Conservation (phyloP, 768 basidiomycete genomes). For the Tylopilus vinaceipallidus region DNA sequence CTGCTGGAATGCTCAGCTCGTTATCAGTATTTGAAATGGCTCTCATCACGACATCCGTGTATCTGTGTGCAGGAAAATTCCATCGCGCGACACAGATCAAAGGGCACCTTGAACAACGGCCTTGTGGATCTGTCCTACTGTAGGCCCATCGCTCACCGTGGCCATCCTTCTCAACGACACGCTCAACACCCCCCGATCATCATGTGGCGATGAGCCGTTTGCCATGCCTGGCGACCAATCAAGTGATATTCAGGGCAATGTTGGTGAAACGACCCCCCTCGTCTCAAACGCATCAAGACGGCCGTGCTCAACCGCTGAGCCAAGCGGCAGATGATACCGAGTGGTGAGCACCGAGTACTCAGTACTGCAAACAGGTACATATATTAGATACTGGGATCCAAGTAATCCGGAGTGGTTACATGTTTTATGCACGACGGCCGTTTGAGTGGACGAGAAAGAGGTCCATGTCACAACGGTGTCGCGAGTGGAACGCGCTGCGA, state of each 20-base stretch:
- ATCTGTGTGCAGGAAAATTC: slow-evolving; percentile 85
- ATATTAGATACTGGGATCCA: no score
- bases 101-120: slow-evolving; percentile 49
- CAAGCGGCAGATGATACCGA: no score
- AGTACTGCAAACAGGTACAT: no score
- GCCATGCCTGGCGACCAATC: background rate
- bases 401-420: no score
- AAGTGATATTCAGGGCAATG: no score
- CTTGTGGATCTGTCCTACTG: slow-evolving; percentile 49
- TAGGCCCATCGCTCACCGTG: slow-evolving; percentile 47
- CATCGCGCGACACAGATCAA: slow-evolving; percentile 65
- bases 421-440: slow-evolving; percentile 29
- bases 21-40: slow-evolving; percentile 79
- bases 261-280: no score
- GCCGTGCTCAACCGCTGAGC: slow-evolving; percentile 79
- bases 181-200: slow-evolving; percentile 59
- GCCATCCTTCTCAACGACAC: slow-evolving; percentile 70
- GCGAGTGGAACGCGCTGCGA: slow-evolving; percentile 67
- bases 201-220: slow-evolving; percentile 64
- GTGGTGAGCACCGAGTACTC: no score
- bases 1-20: background rate
- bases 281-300: slow-evolving; percentile 44
- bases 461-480: slow-evolving; percentile 76
- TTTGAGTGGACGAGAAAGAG: slow-evolving; percentile 39
- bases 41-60: slow-evolving; percentile 85